Base-by-base conservation (phyloP, 139 green algal genomes). In the Astrephomene gubernaculifera region DNA sequence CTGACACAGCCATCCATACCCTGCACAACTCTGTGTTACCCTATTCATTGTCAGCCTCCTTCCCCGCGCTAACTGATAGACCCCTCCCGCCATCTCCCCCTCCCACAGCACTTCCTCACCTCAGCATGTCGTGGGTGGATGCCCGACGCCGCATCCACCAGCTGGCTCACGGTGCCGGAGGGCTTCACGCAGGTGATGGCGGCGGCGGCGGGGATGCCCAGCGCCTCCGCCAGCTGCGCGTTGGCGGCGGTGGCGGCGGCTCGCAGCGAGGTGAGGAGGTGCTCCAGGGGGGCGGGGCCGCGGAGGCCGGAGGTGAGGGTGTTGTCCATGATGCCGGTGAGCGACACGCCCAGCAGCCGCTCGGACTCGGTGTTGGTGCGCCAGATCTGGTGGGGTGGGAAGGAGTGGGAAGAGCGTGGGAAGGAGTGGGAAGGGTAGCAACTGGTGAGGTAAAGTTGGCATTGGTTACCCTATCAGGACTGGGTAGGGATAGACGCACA, bases 291-390 rank as follows among this genome's bases (percentile, higher is more conserved):
- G 27, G 79, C 67, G 4, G 24, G 6, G 44, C 88, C 88, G 72
- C 80, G 68, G 17, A 27, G 79, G 8, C 88, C 88, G 39, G 57
- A 85, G 7, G 85, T 88, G 61, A 90, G 67, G 5, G 45, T 69
- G 81, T 88, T 90, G 88, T 92, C 88, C 88, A 92, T 92, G 85
- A 92, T 92, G 64, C 88, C 88, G 22, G 88, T 92, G 24, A 92
- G 68, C 39, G 68, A 86, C 27, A 92, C 88, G 19, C 88, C 88
- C 79, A 92, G 88, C 79, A 92, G 85, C 31, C 88, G 80, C 88
- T 92, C 88, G 60, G 82, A 71, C 49, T 80, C 71, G 6, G 88
- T 91, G 84, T 91, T 91, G n/a, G 24, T n/a, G 17, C 85, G 64
- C 88, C 88, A 91, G 21, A 89, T 29, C 39, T 89, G 71, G 12